Base-by-base conservation (phyloP, 331 rosid genomes). In the Cydonia oblonga region DNA sequence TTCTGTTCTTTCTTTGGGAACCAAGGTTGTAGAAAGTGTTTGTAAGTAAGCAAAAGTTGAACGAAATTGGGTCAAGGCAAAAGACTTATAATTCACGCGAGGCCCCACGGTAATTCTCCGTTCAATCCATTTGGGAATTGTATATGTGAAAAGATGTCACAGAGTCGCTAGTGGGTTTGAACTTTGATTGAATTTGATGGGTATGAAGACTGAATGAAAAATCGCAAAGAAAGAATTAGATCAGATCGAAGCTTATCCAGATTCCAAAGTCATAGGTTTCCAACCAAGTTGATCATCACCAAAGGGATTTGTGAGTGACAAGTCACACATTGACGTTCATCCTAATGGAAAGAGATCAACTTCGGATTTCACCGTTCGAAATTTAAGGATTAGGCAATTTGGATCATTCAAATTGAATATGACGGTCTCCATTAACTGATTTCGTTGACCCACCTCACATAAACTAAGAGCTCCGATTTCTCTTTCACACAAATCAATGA, bases 81-180 rank as follows among this genome's bases (percentile, higher is more conserved):
- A 25, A 62, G 4, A 18, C 14, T 29, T 28, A 44, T 20, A 14
- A 30, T 33, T 49, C 53, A 63, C 49, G 52, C 77, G 24, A 73
- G 52, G 70, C 51, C 63, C 76, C 59, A 16, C 40, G 9, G 13
- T 54, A 61, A 72, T 44, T 72, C 77, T 72, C 49, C 77, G 49
- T 2, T n/a, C 70, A 30, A 9, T 67, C 71, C 46, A 24, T 67
- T 67, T 13, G n/a, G 20, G 40, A 61, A 61, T 61, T 61, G 5
- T 28, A 28, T 28, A 61, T 61, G 13, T 26, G 66, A 25, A 61
- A 61, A 26, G 6, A 15, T 61, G 22, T 28, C 22, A 28, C 66
- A 28, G 18, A 15, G 6, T 61, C 46, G 2, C 46, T 15, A 40
- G 46, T 40, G 46, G 46, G 5, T 40, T 40, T 11, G 46, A 40